Percentiles rank a stretch among this genome's conserved stretches.
Conservation (phyloP, 495 filamentous ascomycete species). For the Oleoguttula mirabilis region DNA sequence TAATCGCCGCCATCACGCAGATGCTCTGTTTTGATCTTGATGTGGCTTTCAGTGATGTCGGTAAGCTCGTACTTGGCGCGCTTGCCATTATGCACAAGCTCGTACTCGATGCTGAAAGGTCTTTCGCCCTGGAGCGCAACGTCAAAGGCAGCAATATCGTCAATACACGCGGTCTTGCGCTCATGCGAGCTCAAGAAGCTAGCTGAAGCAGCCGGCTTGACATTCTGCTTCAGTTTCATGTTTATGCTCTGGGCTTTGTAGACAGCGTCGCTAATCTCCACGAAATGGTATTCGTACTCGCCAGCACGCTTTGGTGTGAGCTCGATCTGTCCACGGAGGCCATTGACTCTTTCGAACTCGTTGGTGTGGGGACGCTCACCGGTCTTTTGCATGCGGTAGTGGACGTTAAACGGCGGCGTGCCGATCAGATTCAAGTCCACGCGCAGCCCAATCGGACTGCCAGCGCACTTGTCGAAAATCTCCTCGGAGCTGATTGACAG, state of each 20-base stretch:
- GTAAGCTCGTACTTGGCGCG: conserved; percentile 54
- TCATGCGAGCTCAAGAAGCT: conserved; percentile 45
- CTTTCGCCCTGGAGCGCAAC: conserved; percentile 66
- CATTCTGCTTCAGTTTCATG: conserved; percentile 66
- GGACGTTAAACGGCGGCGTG: conserved; percentile 73
- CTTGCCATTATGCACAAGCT: conserved; percentile 82
- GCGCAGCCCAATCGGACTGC: conserved; percentile 76
- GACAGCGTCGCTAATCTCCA: conserved; percentile 63
- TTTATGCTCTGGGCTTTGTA: conserved; percentile 52
- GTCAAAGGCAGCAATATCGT: conserved; percentile 60
- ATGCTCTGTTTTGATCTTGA: conserved; percentile 60
- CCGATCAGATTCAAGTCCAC: conserved; percentile 81
- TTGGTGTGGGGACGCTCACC: conserved; percentile 42
- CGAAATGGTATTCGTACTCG: conserved; percentile 75
- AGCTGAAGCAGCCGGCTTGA: conserved; percentile 82
- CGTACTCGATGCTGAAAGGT: conserved; percentile 86
- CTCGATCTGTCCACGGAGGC: conserved; percentile 65
- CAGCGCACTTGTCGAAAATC: conserved; percentile 86
- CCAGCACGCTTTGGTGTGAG: conserved; percentile 73
- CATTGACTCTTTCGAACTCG: conserved; percentile 42
- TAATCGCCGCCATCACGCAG: conserved; percentile 78
- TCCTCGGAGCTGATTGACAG: conserved; percentile 59
- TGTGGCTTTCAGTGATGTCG: conserved; percentile 45
- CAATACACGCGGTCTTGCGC: conserved; percentile 60
- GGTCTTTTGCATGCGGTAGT: conserved; percentile 54